Evolutionary conservation across 768 basidiomycete genomes (phyloP), one percentile per base, ranked within the genome.

Genomic region (Kwoniella sp.): DNA sequence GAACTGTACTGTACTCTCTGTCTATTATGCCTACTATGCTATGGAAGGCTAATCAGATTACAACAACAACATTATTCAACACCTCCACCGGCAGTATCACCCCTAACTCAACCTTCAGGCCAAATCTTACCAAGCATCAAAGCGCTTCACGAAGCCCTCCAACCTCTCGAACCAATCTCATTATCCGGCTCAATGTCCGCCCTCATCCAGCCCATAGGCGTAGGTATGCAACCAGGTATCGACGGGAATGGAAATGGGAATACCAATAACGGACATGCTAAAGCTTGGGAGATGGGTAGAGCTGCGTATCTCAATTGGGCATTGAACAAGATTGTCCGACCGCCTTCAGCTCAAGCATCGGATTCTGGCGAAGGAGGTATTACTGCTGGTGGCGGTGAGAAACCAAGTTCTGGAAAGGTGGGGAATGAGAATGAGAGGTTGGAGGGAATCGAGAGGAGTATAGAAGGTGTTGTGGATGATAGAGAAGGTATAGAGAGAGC

Each of bases 231-330:
- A 33, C 7, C 7, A 6, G 33, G 33, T 33, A 6, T 33, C 33
- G 13, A 33, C 4, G 40, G 40, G 3, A 44, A 4, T 44, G 40
- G 40, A 2, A 53, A 13, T 29, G 25, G 3, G 19, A 8, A 17
- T 69, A 29, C 74, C 81, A 85, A 87, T n/a, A n/a, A n/a, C n/a
- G n/a, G n/a, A 61, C 85, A 87, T 0, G 87, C 88, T 0, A 90
- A 90, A 44, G 84, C 84, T 10, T 92, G 91, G 90, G 90, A 92
- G 80, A 85, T 86, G 37, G 86, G 85, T 76, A 85, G 85, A 74
- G 83, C 84, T 1, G 90, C 89, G 4, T 93, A 92, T 77, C 74
- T 88, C 4, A 86, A 86, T 63, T 93, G 91, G 91, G 90, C 88
- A 0, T 81, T 87, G 1, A 81, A 82, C 21, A 85, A 86, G 75